Base-by-base conservation (phyloP, 2,329 filamentous ascomycete genomes). In the Thielaviopsis euricoi region DNA sequence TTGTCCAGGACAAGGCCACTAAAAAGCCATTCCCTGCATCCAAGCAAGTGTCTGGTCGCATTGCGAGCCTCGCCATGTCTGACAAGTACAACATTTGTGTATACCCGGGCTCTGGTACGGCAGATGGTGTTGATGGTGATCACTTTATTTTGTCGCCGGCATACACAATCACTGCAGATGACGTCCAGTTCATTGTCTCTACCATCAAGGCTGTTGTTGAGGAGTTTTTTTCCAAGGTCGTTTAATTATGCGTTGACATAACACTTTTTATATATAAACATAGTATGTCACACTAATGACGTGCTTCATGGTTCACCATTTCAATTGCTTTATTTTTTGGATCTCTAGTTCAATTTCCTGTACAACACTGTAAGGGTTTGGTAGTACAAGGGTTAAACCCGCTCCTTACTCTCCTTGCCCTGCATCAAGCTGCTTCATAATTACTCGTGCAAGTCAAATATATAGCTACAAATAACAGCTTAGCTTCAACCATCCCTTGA, bases 61-160 rank as follows among this genome's bases (percentile, higher is more conserved):
- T 43, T 43, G 13, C 15, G 4, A 43, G 37, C 37, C 37, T 43
- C 15, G 59, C 6, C 60, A 60, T 3, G 49, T 67, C 55, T 1
- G 55, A 64, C 9, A 48, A 63, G 6, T 70, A 73, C 52, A 66
- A 67, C 0, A 64, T 77, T n/a, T 67, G 69, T 7, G 65, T 87
- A 2, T 88, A 87, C 65, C 80, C 81, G 1, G 83, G 82, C 0
- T 70, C 71, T 0, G 84, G 84, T 1, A 81, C 80, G 0, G 78
- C 73, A 0, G 81, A 76, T 62, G 75, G 86, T 51, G 73, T 77
- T 1, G 66, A 66, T 1, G 85, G 86, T 10, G 86, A 90, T 64
- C 83, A 87, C 66, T 71, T 88, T 40, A 73, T 89, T 25, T 64
- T 90, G 12, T 78, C 84, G 1, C 86, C 86, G 5, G 76, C 86